Evolutionary conservation across 1,284 basidiomycete genomes (phyloP), one percentile per base, ranked within the genome.

Genomic region (Crucibulum cyathiforme): DNA sequence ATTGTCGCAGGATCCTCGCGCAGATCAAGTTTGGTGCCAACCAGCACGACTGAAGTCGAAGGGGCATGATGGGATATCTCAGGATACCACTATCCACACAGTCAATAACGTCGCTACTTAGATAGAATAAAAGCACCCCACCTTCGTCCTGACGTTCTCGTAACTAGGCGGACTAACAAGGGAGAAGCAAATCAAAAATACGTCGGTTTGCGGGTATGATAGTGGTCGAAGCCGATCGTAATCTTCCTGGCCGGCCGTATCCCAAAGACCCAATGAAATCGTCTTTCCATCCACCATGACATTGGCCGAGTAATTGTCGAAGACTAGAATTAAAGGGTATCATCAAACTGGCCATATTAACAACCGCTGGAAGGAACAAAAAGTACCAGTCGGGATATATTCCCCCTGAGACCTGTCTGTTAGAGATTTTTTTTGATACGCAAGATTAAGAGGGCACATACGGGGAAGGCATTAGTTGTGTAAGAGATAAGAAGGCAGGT

Each of bases 271-370:
- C 59, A 99, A 89, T 59, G 94, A 96, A 70, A 99, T 97, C 51
- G 98, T 98, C 85, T 98, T 98, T 70, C 96, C 95, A 72, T 99
- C 98, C 61, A 99, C 96, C 89, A 98, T 96, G 63, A 99, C 96
- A 81, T 96, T 93, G 60, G 91, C 92, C 60, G 93, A 94, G 76
- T 97, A 98, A 82, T 98, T 97, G 82, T 97, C 95, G 73, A 97
- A 96, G 53, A 96, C 94, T 90, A 73, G 34, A 62, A 58, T 53
- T 56, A 56, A 57, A 54, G 12, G 31, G 6, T 31, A 50, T 50
- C 17, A 31, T 36, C 31, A 38, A 31, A n/a, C 15, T 53, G 35
- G 48, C 15, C 43, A n/a, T 34, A 34, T 12, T 19, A 34, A 34
- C 8, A 13, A 8, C 13, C 17, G n/a, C 51, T 38, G 53, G 43